A percentile compares a stretch with the other conserved stretches of the same genome.
Conservation (phyloP, 495 filamentous ascomycete species). For the Halenospora varia region DNA sequence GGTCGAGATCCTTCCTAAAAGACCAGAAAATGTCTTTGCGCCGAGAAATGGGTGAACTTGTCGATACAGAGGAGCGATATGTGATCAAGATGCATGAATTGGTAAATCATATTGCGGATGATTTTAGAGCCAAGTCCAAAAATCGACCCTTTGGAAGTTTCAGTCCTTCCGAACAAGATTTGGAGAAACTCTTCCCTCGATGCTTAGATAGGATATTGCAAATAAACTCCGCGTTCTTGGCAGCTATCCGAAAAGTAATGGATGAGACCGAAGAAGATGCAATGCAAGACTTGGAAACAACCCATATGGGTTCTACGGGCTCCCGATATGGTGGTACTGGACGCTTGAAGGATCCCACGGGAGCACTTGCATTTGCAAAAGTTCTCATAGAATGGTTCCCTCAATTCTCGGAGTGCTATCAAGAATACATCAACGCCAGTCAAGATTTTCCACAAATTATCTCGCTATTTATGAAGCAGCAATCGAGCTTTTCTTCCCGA, state of each 20-base stretch:
- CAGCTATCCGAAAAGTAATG: conserved; percentile 67
- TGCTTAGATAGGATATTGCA: conserved; percentile 73
- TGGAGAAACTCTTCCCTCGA: conserved; percentile 75
- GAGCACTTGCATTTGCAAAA: conserved; percentile 69
- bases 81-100: conserved; percentile 80
- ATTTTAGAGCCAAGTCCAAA: conserved; percentile 66
- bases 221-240: conserved; percentile 73
- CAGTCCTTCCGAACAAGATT: conserved; percentile 66
- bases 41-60: conserved; percentile 84
- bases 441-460: conserved; percentile 78
- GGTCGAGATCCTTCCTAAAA: conserved; percentile 66
- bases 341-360: conserved; percentile 63
- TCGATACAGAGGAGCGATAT: conserved; percentile 93
- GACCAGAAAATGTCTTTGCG: conserved; percentile 80
- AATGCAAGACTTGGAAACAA: conserved; percentile 58
- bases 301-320: conserved; percentile 44
- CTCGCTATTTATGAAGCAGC: conserved; percentile 66
- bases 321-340: conserved; percentile 33
- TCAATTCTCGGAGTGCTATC: conserved; percentile 81
- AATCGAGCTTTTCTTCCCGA: conserved; percentile 73
- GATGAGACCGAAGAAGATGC: conserved; percentile 83
- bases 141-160: conserved; percentile 53
- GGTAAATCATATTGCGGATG: conserved; percentile 67
- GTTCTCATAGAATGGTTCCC: conserved; percentile 86
- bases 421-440: conserved; percentile 84